phyloP scores from a whole-genome alignment of 2,329 filamentous ascomycete species.

The Xylaria sp. region DNA sequence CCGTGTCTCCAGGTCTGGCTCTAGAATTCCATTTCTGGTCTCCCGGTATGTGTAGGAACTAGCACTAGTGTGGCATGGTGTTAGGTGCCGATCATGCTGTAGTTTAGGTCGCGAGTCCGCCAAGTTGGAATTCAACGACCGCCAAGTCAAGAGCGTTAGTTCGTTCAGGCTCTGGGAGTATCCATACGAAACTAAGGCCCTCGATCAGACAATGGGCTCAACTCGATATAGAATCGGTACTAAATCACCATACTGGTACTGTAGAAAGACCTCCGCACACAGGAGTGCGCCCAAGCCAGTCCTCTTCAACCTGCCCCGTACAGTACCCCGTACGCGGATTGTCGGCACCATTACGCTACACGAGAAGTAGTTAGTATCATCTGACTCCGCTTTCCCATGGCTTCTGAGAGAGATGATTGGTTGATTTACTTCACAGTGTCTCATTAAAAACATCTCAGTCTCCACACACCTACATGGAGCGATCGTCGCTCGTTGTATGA shows the following conservation, averaged over 20 bases:
- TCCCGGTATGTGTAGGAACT: background rate
- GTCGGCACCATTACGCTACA: conserved; percentile 11
- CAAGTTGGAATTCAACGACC: conserved; percentile 25
- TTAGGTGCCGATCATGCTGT: conserved; percentile 17
- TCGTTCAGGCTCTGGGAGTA: background rate
- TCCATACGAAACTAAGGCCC: background rate
- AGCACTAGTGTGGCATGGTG: background rate
- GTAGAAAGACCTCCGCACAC: background rate
- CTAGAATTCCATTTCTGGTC: conserved; percentile 17
- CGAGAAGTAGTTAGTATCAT: conserved; percentile 13
- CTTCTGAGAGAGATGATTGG: conserved; percentile 16
- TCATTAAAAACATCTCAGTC: conserved; percentile 16
- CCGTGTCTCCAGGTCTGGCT: conserved; percentile 24
- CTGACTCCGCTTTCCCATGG: conserved; percentile 18
- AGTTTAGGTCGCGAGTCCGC: background rate
- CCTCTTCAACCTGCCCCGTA: background rate
- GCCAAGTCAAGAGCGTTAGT: conserved; percentile 9
- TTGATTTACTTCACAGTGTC: conserved; percentile 22
- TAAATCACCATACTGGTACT: conserved; percentile 13
- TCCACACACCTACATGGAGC: conserved; percentile 25
- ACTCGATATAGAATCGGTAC: background rate
- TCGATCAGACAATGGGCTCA: conserved; percentile 1
- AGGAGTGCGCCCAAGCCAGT: background rate
- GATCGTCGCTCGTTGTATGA: conserved; percentile 23
- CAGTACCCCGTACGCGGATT: background rate